These are phyloP conservation scores for Flaveria linearis DNA, from an alignment of 129 eudicot species.

Conservation along the genomic window DNA sequence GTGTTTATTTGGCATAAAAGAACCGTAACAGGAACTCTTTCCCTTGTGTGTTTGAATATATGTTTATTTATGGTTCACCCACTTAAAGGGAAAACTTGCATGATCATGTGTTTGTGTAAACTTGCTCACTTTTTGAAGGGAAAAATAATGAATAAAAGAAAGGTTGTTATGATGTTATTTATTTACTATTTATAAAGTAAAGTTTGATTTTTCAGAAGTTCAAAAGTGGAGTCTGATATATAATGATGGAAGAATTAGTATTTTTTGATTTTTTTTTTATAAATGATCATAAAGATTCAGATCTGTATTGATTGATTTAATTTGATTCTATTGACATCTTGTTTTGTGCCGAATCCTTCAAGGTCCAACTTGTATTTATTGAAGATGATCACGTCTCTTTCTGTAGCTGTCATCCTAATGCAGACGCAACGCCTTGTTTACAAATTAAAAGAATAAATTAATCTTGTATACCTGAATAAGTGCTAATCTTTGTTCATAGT, in stretches of 20 bases:
- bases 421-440: neutral
- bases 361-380: conserved; percentile 22
- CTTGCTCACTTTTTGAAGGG: conserved; percentile 6
- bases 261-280: too few species aligned
- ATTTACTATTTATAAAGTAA: neutral
- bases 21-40: neutral
- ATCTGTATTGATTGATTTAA: too few species aligned
- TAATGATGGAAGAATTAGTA: conserved; percentile 8
- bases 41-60: too few species aligned
- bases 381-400: conserved; percentile 21
- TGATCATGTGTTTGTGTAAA: conserved; percentile 18
- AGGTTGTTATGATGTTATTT: conserved; percentile 16
- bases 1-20: conserved; percentile 5
- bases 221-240: neutral
- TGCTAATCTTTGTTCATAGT: neutral
- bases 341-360: conserved; percentile 21
- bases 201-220: neutral
- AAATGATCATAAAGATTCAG: too few species aligned
- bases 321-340: conserved; percentile 19
- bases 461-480: neutral
- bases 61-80: too few species aligned
- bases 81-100: neutral
- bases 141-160: neutral
- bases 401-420: conserved; percentile 5
- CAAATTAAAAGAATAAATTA: neutral